A percentile compares a stretch with the other conserved stretches of the same genome.
Evolutionary conservation across 2,329 filamentous ascomycete species (phyloP).

Genomic region (Plectosphaerella sp.): DNA sequence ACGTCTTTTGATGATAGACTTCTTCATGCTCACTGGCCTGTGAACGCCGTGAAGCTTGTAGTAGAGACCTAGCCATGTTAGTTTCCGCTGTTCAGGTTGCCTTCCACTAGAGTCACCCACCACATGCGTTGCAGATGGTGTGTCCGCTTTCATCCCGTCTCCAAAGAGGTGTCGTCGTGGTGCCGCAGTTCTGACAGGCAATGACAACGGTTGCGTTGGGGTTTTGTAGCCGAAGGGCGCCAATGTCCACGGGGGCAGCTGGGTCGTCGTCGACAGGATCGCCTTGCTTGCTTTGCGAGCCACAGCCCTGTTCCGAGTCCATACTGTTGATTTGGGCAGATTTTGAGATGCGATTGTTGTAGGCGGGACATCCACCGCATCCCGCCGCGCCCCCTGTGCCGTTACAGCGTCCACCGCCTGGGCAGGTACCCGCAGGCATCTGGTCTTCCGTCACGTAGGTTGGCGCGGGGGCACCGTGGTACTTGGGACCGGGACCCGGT

Average conservation of each 20-base stretch:
- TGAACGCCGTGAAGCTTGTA: conserved; percentile 94
- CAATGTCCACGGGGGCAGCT: conserved; percentile 43
- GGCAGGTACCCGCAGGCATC: conserved; percentile 79
- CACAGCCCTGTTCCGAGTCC: conserved; percentile 40
- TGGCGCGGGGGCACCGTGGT: conserved; percentile 41
- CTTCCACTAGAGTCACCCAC: conserved; percentile 47
- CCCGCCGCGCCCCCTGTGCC: conserved; percentile 93
- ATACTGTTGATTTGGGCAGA: conserved; percentile 64
- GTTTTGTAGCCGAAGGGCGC: conserved; percentile 37
- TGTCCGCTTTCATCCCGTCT: conserved; percentile 89
- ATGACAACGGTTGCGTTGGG: conserved; percentile 65
- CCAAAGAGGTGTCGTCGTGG: conserved; percentile 95
- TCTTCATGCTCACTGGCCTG: conserved; percentile 97
- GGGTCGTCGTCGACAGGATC: conserved; percentile 26
- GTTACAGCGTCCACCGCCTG: conserved; percentile 91
- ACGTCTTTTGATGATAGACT: conserved; percentile 90
- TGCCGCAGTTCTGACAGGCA: conserved; percentile 94
- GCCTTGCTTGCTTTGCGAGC: conserved; percentile 18
- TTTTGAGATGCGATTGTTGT: conserved; percentile 94
- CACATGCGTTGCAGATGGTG: conserved; percentile 98
- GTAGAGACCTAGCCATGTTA: conserved; percentile 66
- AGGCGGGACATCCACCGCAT: conserved; percentile 93
- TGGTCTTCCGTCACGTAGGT: conserved; percentile 77
- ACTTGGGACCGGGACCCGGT: conserved; percentile 34
- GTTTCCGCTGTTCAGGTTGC: not conserved